These are phyloP conservation scores for Scheffersomyces lignosus DNA, from an alignment of 805 yeast species.

Conservation along the genomic window DNA sequence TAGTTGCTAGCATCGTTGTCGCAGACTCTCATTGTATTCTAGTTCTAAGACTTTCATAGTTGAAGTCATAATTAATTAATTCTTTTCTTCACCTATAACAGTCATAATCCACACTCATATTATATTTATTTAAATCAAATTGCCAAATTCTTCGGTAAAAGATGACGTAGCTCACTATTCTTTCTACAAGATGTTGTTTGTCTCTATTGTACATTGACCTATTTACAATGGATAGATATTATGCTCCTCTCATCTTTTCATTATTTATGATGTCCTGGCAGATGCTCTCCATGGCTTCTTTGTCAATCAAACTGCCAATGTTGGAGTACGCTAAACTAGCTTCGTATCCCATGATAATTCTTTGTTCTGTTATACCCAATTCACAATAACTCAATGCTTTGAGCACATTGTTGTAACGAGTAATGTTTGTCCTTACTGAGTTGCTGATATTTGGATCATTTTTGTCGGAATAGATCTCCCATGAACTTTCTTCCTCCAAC, in stretches of 20 bases:
- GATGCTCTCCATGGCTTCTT: conserved; percentile 68
- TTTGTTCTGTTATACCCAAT: conserved; percentile 79
- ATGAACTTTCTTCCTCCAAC: conserved; percentile 86
- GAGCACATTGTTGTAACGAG: conserved; percentile 83
- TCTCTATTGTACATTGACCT: too few species aligned
- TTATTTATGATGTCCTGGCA: conserved; percentile 70
- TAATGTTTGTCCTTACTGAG: conserved; percentile 66
- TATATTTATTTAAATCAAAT: too few species aligned
- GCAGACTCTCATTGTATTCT: too few species aligned
- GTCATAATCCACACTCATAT: too few species aligned
- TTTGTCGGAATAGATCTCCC: conserved; percentile 92
- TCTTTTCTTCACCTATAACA: too few species aligned
- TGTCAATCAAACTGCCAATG: conserved; percentile 46
- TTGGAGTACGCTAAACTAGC: conserved; percentile 76
- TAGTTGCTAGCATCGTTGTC: too few species aligned
- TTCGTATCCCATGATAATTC: conserved; percentile 83
- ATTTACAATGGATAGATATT: too few species aligned
- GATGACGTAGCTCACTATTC: too few species aligned
- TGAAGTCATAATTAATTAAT: too few species aligned
- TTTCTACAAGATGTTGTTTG: too few species aligned
- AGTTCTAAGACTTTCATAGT: too few species aligned
- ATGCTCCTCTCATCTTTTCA: conserved; percentile 85
- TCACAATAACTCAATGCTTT: conserved; percentile 81
- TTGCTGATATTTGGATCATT: conserved; percentile 69
- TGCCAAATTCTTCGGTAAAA: too few species aligned